Conservation (phyloP, 306 rosid genomes). For the Cyclanthera cordifolia region DNA sequence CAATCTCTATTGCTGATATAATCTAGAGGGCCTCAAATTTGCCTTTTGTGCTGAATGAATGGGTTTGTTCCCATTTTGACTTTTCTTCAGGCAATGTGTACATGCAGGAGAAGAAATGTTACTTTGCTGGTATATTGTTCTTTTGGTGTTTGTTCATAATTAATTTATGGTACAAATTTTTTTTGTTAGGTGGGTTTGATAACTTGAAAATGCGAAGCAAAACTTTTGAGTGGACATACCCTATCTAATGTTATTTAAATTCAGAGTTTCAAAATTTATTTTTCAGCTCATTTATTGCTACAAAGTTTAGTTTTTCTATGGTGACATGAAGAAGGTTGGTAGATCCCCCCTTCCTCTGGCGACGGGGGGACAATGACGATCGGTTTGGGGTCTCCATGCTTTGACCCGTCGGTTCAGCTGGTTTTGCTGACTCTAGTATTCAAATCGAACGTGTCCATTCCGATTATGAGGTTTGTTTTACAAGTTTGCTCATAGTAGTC, state of each 20-base stretch:
- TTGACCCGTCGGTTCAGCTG: no score
- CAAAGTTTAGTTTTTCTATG: no score
- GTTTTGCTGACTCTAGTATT: no score
- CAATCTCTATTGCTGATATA: neutral
- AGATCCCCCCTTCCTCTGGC: no score
- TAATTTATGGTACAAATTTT: neutral
- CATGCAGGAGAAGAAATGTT: neutral
- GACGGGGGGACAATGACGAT: no score
- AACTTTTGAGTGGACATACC: neutral
- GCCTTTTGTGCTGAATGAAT: neutral
- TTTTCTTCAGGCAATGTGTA: neutral
- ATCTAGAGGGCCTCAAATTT: neutral
- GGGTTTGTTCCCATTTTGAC: constrained; percentile 1
- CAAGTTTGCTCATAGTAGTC: no score
- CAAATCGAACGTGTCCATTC: no score
- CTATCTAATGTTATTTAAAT: neutral
- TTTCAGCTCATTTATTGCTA: no score
- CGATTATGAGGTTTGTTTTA: no score
- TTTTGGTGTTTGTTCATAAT: neutral
- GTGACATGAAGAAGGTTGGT: no score
- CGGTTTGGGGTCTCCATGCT: no score
- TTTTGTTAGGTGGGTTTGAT: neutral
- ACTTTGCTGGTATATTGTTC: neutral
- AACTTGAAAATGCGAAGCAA: neutral
- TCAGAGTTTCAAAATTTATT: neutral